Base-by-base conservation (phyloP, 176 grass and related monocot genomes). In the Urochloa ruziziensis region DNA sequence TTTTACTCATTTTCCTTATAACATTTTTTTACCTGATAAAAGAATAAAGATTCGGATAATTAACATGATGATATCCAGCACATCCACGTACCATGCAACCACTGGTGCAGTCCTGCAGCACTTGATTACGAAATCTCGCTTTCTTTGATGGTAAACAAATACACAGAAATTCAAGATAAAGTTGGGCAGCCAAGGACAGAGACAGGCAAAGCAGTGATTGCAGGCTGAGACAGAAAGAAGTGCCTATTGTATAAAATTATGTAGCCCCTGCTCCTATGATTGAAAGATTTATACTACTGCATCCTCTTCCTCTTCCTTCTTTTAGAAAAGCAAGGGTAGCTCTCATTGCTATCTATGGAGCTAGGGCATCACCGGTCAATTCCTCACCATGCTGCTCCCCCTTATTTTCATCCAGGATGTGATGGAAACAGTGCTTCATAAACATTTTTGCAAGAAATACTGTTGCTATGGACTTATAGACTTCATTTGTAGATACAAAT, bases 261-360 rank as follows among this genome's bases (percentile, higher is more conserved):
- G 39, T 59, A 86, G 84, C 73, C 73, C 56, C 51, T 30, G 51
- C 39, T 82, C 30, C 79, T 79, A 86, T 86, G 79, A 83, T 83
- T 86, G 80, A 83, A 79, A 74, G 67, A 79, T 86, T 34, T 77
- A 89, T 69, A 90, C 78, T 53, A 27, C 63, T 69, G 33, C 57
- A 27, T 82, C 43, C 19, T 54, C 57, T 67, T 81, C 23, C 23
- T 60, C 28, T 59, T 73, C 32, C 74, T 86, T 67, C 84, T 83
- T 87, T 87, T 52, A 29, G 67, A 63, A 90, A 87, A 83, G 83
- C 57, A 78, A 74, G 48, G 1, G 7, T 90, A 90, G 89, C 84
- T 87, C 89, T 87, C 84, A 90, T 87, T 82, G 84, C 84, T 90
- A 90, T 46, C 89, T 87, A 90, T 36, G 48, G 4, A n/a, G 27